Evolutionary conservation across 2,329 filamentous ascomycete genomes (phyloP).

Genomic region (Aspergillus felis): DNA sequence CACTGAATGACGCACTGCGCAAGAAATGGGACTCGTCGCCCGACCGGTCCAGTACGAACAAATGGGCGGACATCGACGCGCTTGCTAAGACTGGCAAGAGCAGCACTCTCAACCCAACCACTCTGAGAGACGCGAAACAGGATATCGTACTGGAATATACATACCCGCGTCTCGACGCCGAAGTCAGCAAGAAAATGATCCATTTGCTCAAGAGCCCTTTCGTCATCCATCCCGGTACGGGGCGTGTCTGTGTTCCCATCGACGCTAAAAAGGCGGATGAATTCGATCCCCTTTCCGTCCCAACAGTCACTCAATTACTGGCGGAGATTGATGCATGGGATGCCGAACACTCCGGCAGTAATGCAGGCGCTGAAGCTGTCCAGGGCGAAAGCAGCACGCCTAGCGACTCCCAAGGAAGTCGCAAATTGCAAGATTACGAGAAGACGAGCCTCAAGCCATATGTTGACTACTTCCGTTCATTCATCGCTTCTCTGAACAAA

Average conservation of each 20-base stretch:
- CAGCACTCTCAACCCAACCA: slow-evolving; percentile 66
- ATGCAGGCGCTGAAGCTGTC: slow-evolving; percentile 40
- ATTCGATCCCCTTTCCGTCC: slow-evolving; percentile 85
- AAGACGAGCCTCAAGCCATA: slow-evolving; percentile 95
- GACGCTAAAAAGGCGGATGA: slow-evolving; percentile 68
- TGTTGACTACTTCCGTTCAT: slow-evolving; percentile 80
- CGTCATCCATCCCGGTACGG: slow-evolving; percentile 91
- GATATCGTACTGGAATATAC: slow-evolving; percentile 97
- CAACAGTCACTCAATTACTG: slow-evolving; percentile 78
- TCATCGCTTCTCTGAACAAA: slow-evolving; percentile 74
- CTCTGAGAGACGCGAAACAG: slow-evolving; percentile 84
- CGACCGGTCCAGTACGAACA: slow-evolving; percentile 68
- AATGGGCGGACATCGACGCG: slow-evolving; percentile 92
- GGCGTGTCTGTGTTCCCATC: slow-evolving; percentile 92
- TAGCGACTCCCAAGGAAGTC: slow-evolving; percentile 32
- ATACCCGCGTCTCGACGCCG: slow-evolving; percentile 92
- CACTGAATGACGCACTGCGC: slow-evolving; percentile 71
- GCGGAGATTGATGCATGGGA: slow-evolving; percentile 83
- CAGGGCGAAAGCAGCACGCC: slow-evolving; percentile 35
- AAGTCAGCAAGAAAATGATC: slow-evolving; percentile 96
- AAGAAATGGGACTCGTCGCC: slow-evolving; percentile 90
- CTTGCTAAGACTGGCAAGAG: slow-evolving; percentile 73
- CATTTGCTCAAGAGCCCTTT: slow-evolving; percentile 97
- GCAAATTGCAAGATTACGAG: slow-evolving; percentile 77
- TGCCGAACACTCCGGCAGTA: slow-evolving; percentile 26